Evolutionary conservation across 805 yeast species (phyloP), one percentile per base, ranked within the genome.

Genomic region (Wickerhamia fluorescens): DNA sequence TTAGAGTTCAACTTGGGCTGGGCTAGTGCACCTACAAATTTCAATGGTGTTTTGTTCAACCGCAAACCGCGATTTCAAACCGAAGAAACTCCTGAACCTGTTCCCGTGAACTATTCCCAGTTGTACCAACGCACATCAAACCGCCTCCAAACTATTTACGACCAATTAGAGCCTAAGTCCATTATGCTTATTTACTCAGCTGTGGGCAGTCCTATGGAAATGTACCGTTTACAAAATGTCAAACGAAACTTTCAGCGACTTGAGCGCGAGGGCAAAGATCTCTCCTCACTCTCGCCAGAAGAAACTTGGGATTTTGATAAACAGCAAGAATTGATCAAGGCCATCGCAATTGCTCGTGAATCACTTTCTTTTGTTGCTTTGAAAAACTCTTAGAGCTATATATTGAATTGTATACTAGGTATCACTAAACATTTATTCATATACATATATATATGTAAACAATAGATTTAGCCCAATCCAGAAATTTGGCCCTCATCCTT

Each of bases 181-280:
- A 52, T 77, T 14, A 40, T 88, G 10, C 56, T 85, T 1, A 45
- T 86, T 1, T 61, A 74, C 41, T 66, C 84, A 0, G 85, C 83
- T 2, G 58, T 70, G 28, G 85, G 86, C 7, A 74, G 76, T 42
- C 71, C 77, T 3, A 50, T 66, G 7, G 67, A 62, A 28, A 58
- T 75, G 56, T 52, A 54, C 29, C 49, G 54, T 26, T 54, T 85
- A 24, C 71, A 68, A 27, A 46, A 47, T 7, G 40, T 66, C 17
- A 65, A 66, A 37, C 56, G 62, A 26, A 52, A 46, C 22, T 73
- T 61, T 35, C 67, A 67, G 35, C 47, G 56, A 34, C 60, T 62
- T 20, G 69, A 63, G 49, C 60, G 58, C 29, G 55, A 52, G 19
- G 51, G 53, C 3, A 58, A 49, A 35, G 66, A 59, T 37, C 56